Conservation (phyloP, 768 basidiomycete species). For the Mycena indigotica region DNA sequence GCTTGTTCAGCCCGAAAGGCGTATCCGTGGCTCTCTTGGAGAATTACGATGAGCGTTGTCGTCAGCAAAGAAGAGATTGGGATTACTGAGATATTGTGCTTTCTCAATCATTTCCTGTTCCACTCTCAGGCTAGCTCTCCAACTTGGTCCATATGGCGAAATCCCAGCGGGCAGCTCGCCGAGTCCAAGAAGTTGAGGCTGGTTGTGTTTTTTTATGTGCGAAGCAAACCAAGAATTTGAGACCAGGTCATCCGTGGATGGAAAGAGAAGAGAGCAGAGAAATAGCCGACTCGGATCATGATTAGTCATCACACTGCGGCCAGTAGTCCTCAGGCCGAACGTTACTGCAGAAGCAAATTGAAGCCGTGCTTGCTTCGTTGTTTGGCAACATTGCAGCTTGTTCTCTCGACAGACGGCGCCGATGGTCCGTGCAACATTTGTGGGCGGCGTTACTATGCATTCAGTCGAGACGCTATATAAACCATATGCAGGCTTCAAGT, state of each 20-base stretch:
- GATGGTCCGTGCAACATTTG: no score
- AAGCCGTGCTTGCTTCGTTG: not conserved
- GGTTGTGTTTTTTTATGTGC: no score
- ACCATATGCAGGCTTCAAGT: not conserved
- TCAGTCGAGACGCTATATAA: not conserved
- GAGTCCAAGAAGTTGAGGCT: no score
- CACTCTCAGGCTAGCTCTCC: not conserved
- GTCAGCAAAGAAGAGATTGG: not conserved
- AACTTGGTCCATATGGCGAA: not conserved
- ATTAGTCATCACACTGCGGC: no score
- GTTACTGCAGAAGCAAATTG: not conserved
- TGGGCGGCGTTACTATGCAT: not conserved
- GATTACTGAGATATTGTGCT: not conserved
- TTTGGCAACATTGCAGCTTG: not conserved
- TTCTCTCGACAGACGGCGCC: no score
- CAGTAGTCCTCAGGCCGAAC: no score
- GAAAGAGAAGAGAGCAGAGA: no score
- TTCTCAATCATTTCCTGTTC: not conserved
- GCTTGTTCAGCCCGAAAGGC: not conserved
- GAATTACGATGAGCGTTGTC: not conserved
- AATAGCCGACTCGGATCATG: no score
- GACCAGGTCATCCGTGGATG: no score
- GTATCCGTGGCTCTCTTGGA: not conserved
- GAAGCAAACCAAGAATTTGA: no score
- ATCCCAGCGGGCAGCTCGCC: not conserved